phyloP scores from a whole-genome alignment of 768 basidiomycete species.

The Gymnopilus dilepis region DNA sequence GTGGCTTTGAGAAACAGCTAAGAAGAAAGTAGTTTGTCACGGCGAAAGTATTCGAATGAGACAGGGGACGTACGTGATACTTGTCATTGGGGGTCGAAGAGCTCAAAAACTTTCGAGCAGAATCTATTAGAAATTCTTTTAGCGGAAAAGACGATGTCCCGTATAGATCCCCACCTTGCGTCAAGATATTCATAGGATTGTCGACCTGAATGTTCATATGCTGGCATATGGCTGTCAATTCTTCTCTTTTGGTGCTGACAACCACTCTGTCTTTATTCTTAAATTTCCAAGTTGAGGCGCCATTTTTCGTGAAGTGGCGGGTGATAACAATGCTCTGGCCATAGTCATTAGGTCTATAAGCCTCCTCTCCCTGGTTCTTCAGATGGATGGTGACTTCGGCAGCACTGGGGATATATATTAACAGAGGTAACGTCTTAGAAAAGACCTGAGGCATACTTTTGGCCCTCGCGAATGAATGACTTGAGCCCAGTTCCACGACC shows the following conservation, averaged over 20 bases:
- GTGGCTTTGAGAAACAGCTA: conserved; percentile 97
- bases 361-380: conserved; percentile 13
- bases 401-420: not conserved
- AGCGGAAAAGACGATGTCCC: not conserved
- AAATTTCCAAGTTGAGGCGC: conserved; percentile 14
- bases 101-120: not conserved
- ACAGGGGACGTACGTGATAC: not conserved
- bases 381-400: conserved; percentile 12
- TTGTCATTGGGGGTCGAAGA: not conserved
- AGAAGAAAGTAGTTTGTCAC: not conserved
- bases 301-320: conserved; percentile 7
- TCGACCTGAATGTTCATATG: conserved; percentile 16
- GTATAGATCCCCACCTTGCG: conserved; percentile 3
- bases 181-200: conserved; percentile 20
- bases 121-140: not conserved
- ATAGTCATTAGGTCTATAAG: conserved; percentile 7
- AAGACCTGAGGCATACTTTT: not conserved
- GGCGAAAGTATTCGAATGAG: too few species aligned
- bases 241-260: conserved; percentile 5
- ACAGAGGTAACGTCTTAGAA: not conserved
- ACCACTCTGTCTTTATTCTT: conserved; percentile 3
- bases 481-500: conserved; percentile 13
- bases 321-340: conserved; percentile 11
- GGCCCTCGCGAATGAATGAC: conserved; percentile 13
- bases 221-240: conserved; percentile 10